phyloP scores from a whole-genome alignment of 176 grass and related monocot genomes.

The Phoenix roebelenii region DNA sequence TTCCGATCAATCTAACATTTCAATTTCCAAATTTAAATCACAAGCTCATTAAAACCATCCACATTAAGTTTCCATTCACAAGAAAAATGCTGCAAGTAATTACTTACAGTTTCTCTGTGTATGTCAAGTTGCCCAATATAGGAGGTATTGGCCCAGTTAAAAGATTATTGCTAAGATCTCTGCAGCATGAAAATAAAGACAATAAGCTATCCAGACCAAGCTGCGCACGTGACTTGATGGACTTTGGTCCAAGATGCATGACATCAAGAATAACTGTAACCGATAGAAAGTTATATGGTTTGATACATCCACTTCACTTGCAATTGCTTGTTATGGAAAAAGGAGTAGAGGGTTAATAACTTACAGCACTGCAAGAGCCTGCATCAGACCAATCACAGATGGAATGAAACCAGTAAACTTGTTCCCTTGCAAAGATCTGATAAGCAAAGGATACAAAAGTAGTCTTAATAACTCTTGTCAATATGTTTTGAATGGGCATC shows the following conservation, averaged over 20 bases:
- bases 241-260: too few relatives aligned
- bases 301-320: too few relatives aligned
- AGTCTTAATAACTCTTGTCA: background rate
- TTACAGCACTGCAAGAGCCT: conserved; percentile 92
- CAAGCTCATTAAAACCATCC: too few relatives aligned
- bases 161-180: conserved; percentile 90
- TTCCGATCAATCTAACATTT: too few relatives aligned
- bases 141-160: conserved; percentile 73
- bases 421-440: conserved; percentile 93
- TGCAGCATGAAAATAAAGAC: conserved; percentile 13
- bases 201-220: too few relatives aligned
- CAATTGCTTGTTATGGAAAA: too few relatives aligned
- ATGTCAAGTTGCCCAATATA: conserved; percentile 91
- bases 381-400: conserved; percentile 96
- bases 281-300: too few relatives aligned
- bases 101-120: conserved; percentile 96
- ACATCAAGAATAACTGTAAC: too few relatives aligned
- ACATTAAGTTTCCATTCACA: too few relatives aligned
- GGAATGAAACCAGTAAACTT: conserved; percentile 77
- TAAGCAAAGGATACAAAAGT: background rate
- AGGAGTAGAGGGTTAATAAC: conserved; percentile 4
- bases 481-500: too few relatives aligned
- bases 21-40: too few relatives aligned
- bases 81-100: background rate
- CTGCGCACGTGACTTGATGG: too few relatives aligned